Percentiles rank a stretch among this genome's conserved stretches.
Conservation (phyloP, 176 grass and related monocot genomes). For the Oryza meyeriana region DNA sequence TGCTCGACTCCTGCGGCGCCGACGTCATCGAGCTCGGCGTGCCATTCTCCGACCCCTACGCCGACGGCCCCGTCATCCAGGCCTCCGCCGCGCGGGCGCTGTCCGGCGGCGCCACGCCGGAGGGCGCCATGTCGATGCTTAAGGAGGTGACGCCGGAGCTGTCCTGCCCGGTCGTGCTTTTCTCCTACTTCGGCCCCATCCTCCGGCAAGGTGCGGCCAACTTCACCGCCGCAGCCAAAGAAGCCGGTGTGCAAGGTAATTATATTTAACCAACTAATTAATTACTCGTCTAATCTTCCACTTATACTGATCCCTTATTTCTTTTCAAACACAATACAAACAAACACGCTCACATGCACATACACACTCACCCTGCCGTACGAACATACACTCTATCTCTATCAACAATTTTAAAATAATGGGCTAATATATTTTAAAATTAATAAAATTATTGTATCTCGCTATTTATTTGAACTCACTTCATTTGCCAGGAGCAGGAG, state of each 20-base stretch:
- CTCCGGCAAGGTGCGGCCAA: conserved; percentile 39
- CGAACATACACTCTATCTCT: too few species aligned
- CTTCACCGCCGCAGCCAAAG: conserved; percentile 51
- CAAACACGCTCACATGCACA: too few species aligned
- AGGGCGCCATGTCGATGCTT: conserved; percentile 67
- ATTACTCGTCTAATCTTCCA: too few species aligned
- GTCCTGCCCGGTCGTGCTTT: conserved; percentile 81
- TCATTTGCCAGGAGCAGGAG: too few species aligned
- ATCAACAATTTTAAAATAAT: too few species aligned
- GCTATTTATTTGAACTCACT: too few species aligned
- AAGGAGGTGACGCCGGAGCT: conserved; percentile 73
- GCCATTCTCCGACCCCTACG: conserved; percentile 71
- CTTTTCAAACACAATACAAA: too few species aligned
- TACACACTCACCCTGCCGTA: too few species aligned
- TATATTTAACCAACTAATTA: not conserved
- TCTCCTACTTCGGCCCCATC: conserved; percentile 73
- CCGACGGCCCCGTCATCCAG: conserved; percentile 67
- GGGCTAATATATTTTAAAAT: too few species aligned
- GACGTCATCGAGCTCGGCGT: conserved; percentile 85
- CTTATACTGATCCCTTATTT: too few species aligned
- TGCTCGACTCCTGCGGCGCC: conserved; percentile 64
- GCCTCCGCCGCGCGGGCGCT: conserved; percentile 60
- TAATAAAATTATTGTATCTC: too few species aligned
- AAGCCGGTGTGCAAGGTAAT: conserved; percentile 54
- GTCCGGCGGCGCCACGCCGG: conserved; percentile 39